A percentile compares a stretch with the other conserved stretches of the same genome.
Conservation (phyloP, 371 early-diverging fungal species). For the Gilbertella persicaria region DNA sequence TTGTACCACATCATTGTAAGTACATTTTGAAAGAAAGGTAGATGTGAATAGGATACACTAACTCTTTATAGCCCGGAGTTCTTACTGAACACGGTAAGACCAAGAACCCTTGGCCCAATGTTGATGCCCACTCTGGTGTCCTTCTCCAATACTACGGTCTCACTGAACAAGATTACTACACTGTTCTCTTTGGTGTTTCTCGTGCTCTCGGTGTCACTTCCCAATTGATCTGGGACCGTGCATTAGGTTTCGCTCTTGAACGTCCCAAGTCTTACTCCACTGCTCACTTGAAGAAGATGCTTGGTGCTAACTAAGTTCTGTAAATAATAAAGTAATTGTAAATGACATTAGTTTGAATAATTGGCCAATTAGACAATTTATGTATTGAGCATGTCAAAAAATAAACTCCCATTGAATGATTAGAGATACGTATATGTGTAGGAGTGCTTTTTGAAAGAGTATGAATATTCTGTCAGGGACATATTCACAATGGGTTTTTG, state of each 20-base stretch:
- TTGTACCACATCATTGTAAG: conserved; percentile 90
- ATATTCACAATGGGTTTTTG: too few species aligned
- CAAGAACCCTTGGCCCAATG: conserved; percentile 99
- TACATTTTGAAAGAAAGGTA: conserved; percentile 3
- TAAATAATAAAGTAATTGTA: conserved; percentile 6
- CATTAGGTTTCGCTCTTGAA: conserved; percentile 86
- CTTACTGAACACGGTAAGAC: conserved; percentile 99
- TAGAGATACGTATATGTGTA: too few species aligned
- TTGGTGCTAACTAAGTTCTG: conserved; percentile 50
- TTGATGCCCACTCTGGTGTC: conserved; percentile 98
- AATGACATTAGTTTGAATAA: too few species aligned
- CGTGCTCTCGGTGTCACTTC: conserved; percentile 94
- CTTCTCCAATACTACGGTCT: conserved; percentile 96
- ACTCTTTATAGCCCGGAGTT: conserved; percentile 72
- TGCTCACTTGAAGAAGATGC: conserved; percentile 81
- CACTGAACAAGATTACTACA: conserved; percentile 98
- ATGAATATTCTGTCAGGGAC: too few species aligned
- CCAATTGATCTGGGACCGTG: conserved; percentile 97
- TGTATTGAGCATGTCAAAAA: too few species aligned
- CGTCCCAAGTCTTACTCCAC: conserved; percentile 95
- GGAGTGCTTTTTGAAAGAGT: too few species aligned
- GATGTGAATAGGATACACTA: neutral
- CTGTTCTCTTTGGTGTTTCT: conserved; percentile 98
- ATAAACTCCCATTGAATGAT: too few species aligned
- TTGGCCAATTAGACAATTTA: too few species aligned